Evolutionary conservation across 2,329 filamentous ascomycete genomes (phyloP).

Genomic region (Fusarium duplospermum): DNA sequence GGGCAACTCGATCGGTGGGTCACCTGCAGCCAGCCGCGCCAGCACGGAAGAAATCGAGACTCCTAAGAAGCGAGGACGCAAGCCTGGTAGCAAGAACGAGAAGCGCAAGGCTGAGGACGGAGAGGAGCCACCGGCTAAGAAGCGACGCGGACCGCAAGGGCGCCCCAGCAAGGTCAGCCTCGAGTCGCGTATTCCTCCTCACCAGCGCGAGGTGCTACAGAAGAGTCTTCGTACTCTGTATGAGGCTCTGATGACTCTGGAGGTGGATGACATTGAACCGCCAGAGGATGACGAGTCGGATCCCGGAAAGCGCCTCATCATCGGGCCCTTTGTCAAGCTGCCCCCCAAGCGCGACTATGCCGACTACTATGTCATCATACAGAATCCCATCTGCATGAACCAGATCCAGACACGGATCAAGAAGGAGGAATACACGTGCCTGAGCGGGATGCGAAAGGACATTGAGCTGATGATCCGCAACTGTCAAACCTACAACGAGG

Average conservation of each 20-base stretch:
- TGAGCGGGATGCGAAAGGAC: conserved; percentile 85
- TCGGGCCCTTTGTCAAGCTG: conserved; percentile 92
- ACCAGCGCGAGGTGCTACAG: conserved; percentile 82
- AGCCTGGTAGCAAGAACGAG: conserved; percentile 77
- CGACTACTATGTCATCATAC: conserved; percentile 95
- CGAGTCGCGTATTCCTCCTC: conserved; percentile 67
- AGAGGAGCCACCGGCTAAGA: conserved; percentile 81
- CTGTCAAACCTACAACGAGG: conserved; percentile 96
- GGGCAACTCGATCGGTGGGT: conserved; percentile 65
- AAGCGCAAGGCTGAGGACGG: conserved; percentile 90
- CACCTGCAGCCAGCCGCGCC: conserved; percentile 81
- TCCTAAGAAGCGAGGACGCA: conserved; percentile 86
- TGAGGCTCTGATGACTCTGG: conserved; percentile 84
- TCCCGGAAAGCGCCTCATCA: conserved; percentile 79
- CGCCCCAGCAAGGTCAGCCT: conserved; percentile 70
- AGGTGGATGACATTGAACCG: conserved; percentile 77
- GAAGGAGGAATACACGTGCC: conserved; percentile 87
- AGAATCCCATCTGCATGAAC: conserved; percentile 94
- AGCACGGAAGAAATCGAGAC: conserved; percentile 84
- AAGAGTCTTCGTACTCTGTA: conserved; percentile 81
- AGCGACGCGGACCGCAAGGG: conserved; percentile 77
- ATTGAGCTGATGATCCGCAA: conserved; percentile 88
- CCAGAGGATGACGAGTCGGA: conserved; percentile 69
- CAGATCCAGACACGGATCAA: conserved; percentile 96
- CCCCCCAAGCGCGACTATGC: conserved; percentile 90